Percentiles rank a stretch among this genome's conserved stretches.
Evolutionary conservation across 805 yeast genomes (phyloP).

Genomic region (Ogataea thermomethanolica): DNA sequence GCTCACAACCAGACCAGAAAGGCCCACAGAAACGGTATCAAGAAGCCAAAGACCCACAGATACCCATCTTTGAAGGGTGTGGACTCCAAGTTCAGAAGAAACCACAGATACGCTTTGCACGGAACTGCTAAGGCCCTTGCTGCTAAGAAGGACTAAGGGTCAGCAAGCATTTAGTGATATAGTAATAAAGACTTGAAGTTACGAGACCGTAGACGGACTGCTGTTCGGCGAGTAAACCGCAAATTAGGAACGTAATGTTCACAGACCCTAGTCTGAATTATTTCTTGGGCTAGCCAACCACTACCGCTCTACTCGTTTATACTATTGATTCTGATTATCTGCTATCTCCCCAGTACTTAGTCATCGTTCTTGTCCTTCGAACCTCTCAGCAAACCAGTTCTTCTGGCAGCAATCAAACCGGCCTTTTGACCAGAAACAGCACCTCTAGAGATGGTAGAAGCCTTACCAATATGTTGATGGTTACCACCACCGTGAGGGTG

Average conservation of each 20-base stretch:
- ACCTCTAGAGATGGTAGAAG: slow-evolving; percentile 98
- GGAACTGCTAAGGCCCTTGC: slow-evolving; percentile 96
- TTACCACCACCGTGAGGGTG: slow-evolving; percentile 99
- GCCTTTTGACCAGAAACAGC: slow-evolving; percentile 99
- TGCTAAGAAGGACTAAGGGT: slow-evolving; percentile 44
- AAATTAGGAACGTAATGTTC: too few species aligned
- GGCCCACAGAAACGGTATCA: slow-evolving; percentile 99
- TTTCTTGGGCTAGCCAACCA: background rate
- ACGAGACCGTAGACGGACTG: background rate
- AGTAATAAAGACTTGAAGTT: slow-evolving; percentile 1
- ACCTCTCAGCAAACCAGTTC: slow-evolving; percentile 99
- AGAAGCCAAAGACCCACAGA: slow-evolving; percentile 97
- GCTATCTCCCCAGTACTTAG: slow-evolving; percentile 14
- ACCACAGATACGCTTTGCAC: slow-evolving; percentile 98
- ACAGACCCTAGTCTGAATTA: background rate
- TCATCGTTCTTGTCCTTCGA: slow-evolving; percentile 63
- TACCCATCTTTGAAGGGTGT: slow-evolving; percentile 98
- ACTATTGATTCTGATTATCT: slow-evolving; percentile 15
- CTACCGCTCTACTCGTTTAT: background rate
- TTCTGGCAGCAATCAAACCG: slow-evolving; percentile 99
- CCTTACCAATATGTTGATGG: slow-evolving; percentile 99
- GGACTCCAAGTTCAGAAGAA: slow-evolving; percentile 98
- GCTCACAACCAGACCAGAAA: slow-evolving; percentile 99
- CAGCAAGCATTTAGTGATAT: slow-evolving; percentile 1
- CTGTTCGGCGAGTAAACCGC: too few species aligned